A percentile compares a stretch with the other conserved stretches of the same genome.
phyloP scores from a whole-genome alignment of 805 yeast species.

The Hanseniaspora singularis region DNA sequence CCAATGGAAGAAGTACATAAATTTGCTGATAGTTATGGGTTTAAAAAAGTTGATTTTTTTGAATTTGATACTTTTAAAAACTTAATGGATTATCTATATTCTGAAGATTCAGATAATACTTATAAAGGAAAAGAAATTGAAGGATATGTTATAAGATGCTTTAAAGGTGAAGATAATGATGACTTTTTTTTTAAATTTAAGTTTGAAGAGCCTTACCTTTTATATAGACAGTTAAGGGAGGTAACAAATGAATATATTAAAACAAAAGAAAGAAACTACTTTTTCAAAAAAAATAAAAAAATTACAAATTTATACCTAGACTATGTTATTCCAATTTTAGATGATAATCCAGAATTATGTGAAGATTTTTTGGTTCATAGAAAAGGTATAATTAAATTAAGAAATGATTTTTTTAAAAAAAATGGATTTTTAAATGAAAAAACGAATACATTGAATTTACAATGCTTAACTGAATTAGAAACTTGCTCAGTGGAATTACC shows the following conservation, averaged over 20 bases:
- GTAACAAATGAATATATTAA: conserved; percentile 51
- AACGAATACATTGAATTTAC: conserved; percentile 42
- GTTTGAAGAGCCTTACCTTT: conserved; percentile 86
- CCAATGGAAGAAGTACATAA: conserved; percentile 46
- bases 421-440: conserved; percentile 41
- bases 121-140: conserved; percentile 67
- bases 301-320: conserved; percentile 57
- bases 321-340: conserved; percentile 49
- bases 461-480: conserved; percentile 29
- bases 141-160: conserved; percentile 83
- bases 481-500: conserved; percentile 25
- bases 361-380: conserved; percentile 38
- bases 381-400: conserved; percentile 60
- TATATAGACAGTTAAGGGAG: conserved; percentile 86
- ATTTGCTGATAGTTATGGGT: conserved; percentile 62
- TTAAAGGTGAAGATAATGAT: conserved; percentile 20
- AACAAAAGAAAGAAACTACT: conserved; percentile 23
- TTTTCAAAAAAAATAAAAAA: conserved; percentile 41
- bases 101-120: conserved; percentile 52
- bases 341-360: conserved; percentile 35
- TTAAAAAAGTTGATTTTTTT: conserved; percentile 44
- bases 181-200: conserved; percentile 84
- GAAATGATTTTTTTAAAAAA: conserved; percentile 50
- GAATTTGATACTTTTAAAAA: conserved; percentile 30
- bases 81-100: conserved; percentile 42